A percentile compares a stretch with the other conserved stretches of the same genome.
These are phyloP conservation scores for Stygiomarasmius scandens DNA, from an alignment of 1,284 basidiomycete genomes.

Conservation along the genomic window DNA sequence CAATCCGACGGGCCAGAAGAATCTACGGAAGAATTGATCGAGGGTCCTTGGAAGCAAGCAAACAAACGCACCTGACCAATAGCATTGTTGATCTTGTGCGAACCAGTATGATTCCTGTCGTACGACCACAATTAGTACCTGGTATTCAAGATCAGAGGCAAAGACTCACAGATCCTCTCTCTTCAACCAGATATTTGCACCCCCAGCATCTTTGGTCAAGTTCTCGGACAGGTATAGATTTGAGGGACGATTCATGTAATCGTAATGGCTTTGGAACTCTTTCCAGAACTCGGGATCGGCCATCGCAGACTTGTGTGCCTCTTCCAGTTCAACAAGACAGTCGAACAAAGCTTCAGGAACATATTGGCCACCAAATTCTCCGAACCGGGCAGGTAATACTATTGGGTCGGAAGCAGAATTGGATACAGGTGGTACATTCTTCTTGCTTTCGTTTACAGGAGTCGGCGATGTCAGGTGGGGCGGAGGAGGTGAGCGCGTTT, in stretches of 20 bases:
- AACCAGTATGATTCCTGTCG: slow-evolving; percentile 89
- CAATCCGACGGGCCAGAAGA: slow-evolving; percentile 87
- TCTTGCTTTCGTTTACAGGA: slow-evolving; percentile 26
- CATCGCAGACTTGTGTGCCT: slow-evolving; percentile 86
- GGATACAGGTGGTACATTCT: slow-evolving; percentile 27
- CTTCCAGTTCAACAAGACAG: slow-evolving; percentile 89
- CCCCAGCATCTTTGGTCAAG: slow-evolving; percentile 76
- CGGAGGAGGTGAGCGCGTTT: slow-evolving; percentile 32
- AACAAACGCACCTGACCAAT: slow-evolving; percentile 73
- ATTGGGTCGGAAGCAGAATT: slow-evolving; percentile 39
- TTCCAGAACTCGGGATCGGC: slow-evolving; percentile 91
- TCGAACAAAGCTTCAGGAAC: slow-evolving; percentile 95
- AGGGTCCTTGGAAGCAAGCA: background rate
- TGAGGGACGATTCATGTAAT: slow-evolving; percentile 86
- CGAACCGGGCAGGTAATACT: slow-evolving; percentile 83
- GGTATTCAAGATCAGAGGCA: background rate
- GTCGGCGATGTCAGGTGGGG: slow-evolving; percentile 31
- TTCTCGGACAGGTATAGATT: slow-evolving; percentile 77
- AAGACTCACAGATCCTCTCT: slow-evolving; percentile 85
- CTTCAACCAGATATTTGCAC: slow-evolving; percentile 98
- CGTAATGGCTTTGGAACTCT: slow-evolving; percentile 88
- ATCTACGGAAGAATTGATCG: slow-evolving; percentile 54
- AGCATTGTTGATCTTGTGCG: slow-evolving; percentile 97
- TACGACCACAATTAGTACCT: slow-evolving; percentile 5
- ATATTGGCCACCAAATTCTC: slow-evolving; percentile 96